Evolutionary conservation across 148 eudicot genomes (phyloP), one percentile per base, ranked within the genome.

Genomic region (Cornus controversa): DNA sequence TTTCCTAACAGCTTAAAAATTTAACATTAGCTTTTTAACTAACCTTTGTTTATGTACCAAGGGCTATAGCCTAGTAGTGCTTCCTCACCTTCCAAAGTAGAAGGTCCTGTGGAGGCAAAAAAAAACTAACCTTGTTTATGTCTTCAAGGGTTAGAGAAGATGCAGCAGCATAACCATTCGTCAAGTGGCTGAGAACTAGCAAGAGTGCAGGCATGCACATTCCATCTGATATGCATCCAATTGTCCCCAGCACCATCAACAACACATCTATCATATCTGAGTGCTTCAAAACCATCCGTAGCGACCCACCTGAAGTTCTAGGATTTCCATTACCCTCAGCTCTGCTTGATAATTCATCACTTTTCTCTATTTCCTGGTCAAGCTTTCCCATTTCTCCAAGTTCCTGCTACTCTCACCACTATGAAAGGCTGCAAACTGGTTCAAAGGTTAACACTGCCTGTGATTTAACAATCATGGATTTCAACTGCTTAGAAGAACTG

Each of bases 81-180:
- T 37, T 37, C 42, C 42, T 37, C 45, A 6, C 34, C 34, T 31
- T 31, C 34, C 34, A 31, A 31, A 40, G 45, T 40, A 40, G 45
- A 40, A 40, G 45, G 45, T 40, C n/a, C n/a, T n/a, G n/a, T n/a
- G n/a, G n/a, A n/a, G n/a, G n/a, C n/a, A n/a, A n/a, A n/a, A n/a
- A 31, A 31, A 40, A 4, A 40, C 45, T 40, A 9, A 40, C 45
- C 45, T 0, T 53, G 11, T 72, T 15, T 0, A 72, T 58, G 64
- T 27, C 65, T 11, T 72, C 9, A 20, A 3, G 62, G 27, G 40
- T 53, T n/a, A 72, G 75, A 54, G 75, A 72, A 53, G 65, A 6
- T 20, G 31, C 20, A 71, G 40, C 65, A 72, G 75, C 75, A 58
- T 53, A 72, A 54, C 40, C 65, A 53, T 72, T 72, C 75, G 54